Conservation (phyloP, 1,139 yeast species). For the Groenewaldozyma auringiensis region DNA sequence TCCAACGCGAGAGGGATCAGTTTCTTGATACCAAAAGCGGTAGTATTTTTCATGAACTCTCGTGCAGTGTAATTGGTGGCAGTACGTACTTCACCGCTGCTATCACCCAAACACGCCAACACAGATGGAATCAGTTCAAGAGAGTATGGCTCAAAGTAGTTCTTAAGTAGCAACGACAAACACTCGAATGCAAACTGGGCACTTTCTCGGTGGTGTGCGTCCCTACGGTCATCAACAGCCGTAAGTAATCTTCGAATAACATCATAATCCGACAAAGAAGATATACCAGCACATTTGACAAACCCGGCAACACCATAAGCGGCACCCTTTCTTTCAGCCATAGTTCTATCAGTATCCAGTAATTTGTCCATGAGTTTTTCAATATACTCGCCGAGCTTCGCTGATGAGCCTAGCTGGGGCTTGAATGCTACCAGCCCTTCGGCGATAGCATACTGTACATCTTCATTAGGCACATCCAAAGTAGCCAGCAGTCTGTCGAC, state of each 20-base stretch:
- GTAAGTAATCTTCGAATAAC: conserved; percentile 69
- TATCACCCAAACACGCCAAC: conserved; percentile 76
- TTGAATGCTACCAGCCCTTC: conserved; percentile 42
- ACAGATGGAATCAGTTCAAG: conserved; percentile 79
- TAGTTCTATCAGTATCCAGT: conserved; percentile 40
- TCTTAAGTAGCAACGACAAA: conserved; percentile 65
- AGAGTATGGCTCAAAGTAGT: conserved; percentile 86
- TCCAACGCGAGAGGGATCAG: conserved; percentile 85
- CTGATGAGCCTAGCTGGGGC: background rate
- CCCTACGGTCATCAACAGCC: conserved; percentile 83
- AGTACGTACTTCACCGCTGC: conserved; percentile 73
- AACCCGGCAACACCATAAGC: conserved; percentile 95
- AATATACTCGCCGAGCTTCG: conserved; percentile 42
- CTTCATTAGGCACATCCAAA: conserved; percentile 79
- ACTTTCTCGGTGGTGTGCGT: conserved; percentile 70
- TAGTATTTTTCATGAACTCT: conserved; percentile 82
- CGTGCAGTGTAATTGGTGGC: conserved; percentile 87
- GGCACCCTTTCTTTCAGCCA: conserved; percentile 75
- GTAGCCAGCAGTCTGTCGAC: conserved; percentile 66
- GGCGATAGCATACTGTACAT: conserved; percentile 79
- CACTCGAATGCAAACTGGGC: conserved; percentile 85
- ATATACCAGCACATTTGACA: conserved; percentile 82
- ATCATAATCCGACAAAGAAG: conserved; percentile 65
- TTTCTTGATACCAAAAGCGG: conserved; percentile 85
- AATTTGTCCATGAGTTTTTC: conserved; percentile 53